A percentile compares a stretch with the other conserved stretches of the same genome.
Evolutionary conservation across 257 asterid genomes (phyloP).

Genomic region (Petrea volubilis): DNA sequence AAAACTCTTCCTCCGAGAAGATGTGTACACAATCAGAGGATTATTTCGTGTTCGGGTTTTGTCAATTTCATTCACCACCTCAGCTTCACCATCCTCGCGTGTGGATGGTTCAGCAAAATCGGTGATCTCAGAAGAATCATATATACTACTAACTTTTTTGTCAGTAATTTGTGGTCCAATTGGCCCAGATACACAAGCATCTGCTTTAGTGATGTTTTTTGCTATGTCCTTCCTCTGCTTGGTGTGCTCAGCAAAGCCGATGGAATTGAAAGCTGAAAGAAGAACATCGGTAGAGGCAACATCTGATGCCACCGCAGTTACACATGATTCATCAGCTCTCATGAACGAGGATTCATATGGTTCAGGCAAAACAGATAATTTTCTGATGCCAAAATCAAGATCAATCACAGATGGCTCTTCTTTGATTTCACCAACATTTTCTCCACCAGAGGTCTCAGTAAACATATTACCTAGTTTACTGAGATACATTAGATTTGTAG

Average conservation of each 20-base stretch:
- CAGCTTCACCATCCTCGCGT: conserved; percentile 29
- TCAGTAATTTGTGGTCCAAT: conserved; percentile 33
- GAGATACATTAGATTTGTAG: conserved; percentile 21
- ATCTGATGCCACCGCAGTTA: conserved; percentile 32
- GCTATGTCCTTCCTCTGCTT: conserved; percentile 32
- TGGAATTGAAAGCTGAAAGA: conserved; percentile 50
- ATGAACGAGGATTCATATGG: conserved; percentile 31
- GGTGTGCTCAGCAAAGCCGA: conserved; percentile 35
- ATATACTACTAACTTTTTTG: conserved; percentile 28
- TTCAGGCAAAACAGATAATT: conserved; percentile 37
- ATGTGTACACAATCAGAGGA: conserved; percentile 36
- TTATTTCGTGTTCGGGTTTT: conserved; percentile 31
- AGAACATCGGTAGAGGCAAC: conserved; percentile 42
- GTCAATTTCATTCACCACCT: conserved; percentile 37
- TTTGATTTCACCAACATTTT: conserved; percentile 39
- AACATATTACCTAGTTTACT: conserved; percentile 48
- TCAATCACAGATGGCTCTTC: conserved; percentile 35
- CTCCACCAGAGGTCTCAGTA: conserved; percentile 40
- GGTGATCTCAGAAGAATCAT: conserved; percentile 21
- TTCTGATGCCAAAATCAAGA: conserved; percentile 38
- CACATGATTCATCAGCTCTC: conserved; percentile 34
- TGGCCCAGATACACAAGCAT: conserved; percentile 30
- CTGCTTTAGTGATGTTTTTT: conserved; percentile 22
- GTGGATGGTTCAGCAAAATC: conserved; percentile 24
- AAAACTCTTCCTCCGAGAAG: conserved; percentile 38